These are phyloP conservation scores for Aspergillus terreus DNA, from an alignment of 2,329 filamentous ascomycete genomes.

Conservation along the genomic window DNA sequence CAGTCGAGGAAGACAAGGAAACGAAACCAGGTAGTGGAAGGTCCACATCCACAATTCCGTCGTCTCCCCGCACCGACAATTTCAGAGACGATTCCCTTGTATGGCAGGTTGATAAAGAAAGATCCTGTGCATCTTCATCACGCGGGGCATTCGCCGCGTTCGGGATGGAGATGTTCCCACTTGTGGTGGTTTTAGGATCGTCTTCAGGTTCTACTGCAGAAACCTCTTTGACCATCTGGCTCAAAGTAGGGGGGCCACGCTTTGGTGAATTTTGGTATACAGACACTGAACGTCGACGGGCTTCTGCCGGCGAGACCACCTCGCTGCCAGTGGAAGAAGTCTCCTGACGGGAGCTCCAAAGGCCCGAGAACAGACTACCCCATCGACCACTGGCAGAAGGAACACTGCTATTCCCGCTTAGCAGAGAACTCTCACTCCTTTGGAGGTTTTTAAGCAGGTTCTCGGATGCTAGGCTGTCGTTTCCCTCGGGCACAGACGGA, in stretches of 20 bases:
- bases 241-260: constrained; percentile 26
- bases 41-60: constrained; percentile 60
- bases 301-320: constrained; percentile 16
- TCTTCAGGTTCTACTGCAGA: constrained; percentile 17
- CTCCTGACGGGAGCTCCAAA: constrained; percentile 51
- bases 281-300: constrained; percentile 28
- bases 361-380: constrained; percentile 54
- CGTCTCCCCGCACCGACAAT: constrained; percentile 53
- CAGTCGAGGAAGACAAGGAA: constrained; percentile 44
- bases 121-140: constrained; percentile 24
- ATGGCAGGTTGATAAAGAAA: constrained; percentile 26
- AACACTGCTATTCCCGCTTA: constrained; percentile 44
- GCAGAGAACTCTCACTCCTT: constrained; percentile 49
- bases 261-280: constrained; percentile 20
- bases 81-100: constrained; percentile 47
- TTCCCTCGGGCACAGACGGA: constrained; percentile 22
- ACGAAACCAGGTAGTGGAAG: constrained; percentile 53
- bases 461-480: constrained; percentile 49
- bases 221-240: constrained; percentile 34
- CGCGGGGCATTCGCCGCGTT: constrained; percentile 17
- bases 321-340: constrained; percentile 43
- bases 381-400: constrained; percentile 49
- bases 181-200: constrained; percentile 19
- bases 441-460: constrained; percentile 53
- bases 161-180: constrained; percentile 36